Evolutionary conservation across 2,329 filamentous ascomycete species (phyloP).

Genomic region (Fusarium buxicola): DNA sequence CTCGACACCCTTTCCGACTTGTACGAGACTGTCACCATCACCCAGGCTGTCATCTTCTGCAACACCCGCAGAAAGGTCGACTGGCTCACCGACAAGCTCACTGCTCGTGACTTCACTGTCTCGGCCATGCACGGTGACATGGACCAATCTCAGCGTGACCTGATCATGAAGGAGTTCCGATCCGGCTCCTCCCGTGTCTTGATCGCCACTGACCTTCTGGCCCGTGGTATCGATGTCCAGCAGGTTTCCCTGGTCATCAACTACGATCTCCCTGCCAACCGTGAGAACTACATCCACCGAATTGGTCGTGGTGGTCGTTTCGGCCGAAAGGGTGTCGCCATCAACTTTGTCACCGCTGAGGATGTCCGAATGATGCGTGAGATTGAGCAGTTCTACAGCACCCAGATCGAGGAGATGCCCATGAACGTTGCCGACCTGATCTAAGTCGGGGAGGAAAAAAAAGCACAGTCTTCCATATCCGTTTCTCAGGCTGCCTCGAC

Average conservation of each 20-base stretch:
- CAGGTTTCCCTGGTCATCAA: constrained; percentile 99
- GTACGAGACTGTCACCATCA: constrained; percentile 99
- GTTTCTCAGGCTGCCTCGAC: constrained; percentile 41
- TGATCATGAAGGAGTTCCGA: constrained; percentile 99
- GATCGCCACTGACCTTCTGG: constrained; percentile 96
- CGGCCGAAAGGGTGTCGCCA: constrained; percentile 99
- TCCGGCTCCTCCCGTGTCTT: constrained; percentile 98
- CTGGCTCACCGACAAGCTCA: constrained; percentile 99
- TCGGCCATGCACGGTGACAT: constrained; percentile 99
- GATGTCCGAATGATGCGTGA: constrained; percentile 99
- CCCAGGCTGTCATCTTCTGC: constrained; percentile 99
- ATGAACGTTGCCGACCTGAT: constrained; percentile 89
- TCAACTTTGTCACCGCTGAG: constrained; percentile 99
- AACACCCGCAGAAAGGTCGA: constrained; percentile 99
- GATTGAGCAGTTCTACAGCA: constrained; percentile 99
- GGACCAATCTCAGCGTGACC: constrained; percentile 96
- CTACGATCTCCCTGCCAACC: constrained; percentile 98
- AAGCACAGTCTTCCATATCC: constrained; percentile 41
- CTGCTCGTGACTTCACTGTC: constrained; percentile 97
- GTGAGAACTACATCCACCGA: constrained; percentile 99
- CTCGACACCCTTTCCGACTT: constrained; percentile 98
- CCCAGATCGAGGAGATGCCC: constrained; percentile 99
- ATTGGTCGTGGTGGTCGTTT: constrained; percentile 99
- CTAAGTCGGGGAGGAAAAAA: constrained; percentile 59
- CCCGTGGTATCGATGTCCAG: constrained; percentile 99